Evolutionary conservation across 768 basidiomycete species (phyloP).

Genomic region (Lanmaoa rubissima): DNA sequence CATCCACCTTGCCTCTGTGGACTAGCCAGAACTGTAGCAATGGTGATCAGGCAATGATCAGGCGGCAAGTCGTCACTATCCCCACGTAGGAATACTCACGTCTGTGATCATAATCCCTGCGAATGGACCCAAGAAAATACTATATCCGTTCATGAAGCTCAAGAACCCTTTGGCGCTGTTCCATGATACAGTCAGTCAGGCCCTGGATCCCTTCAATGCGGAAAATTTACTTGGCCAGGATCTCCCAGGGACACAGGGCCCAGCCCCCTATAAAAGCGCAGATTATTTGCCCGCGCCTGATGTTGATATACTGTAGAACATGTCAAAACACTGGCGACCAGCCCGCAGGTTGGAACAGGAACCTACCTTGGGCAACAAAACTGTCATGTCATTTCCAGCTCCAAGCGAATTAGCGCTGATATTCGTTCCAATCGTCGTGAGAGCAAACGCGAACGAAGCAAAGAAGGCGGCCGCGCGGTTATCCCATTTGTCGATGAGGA

Average conservation of each 20-base stretch:
- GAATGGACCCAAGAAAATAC: slow-evolving; percentile 84
- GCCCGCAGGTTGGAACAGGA: background rate
- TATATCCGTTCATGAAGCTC: slow-evolving; percentile 79
- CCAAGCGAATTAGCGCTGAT: slow-evolving; percentile 62
- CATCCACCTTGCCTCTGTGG: slow-evolving; percentile 64
- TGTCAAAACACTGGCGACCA: background rate
- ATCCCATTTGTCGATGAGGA: slow-evolving; percentile 76
- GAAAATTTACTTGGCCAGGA: slow-evolving; percentile 46
- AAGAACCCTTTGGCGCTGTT: slow-evolving; percentile 61
- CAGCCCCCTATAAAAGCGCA: slow-evolving; percentile 83
- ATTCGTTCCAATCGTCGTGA: slow-evolving; percentile 37
- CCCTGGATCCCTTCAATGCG: background rate
- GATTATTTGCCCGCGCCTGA: slow-evolving; percentile 73
- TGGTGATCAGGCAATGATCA: slow-evolving; percentile 2
- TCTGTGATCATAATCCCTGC: slow-evolving; percentile 68
- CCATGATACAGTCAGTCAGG: background rate
- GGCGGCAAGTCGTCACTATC: background rate
- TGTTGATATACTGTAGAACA: slow-evolving; percentile 50
- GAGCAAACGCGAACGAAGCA: slow-evolving; percentile 65
- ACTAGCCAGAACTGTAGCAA: slow-evolving; percentile 70
- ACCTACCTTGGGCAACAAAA: slow-evolving; percentile 64
- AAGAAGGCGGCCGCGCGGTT: slow-evolving; percentile 88
- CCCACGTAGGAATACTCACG: slow-evolving; percentile 35
- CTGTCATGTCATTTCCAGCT: slow-evolving; percentile 85
- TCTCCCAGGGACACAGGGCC: slow-evolving; percentile 86